Percentiles rank a stretch among this genome's conserved stretches.
phyloP scores from a whole-genome alignment of 495 filamentous ascomycete species.

The Aspergillus funiculosus region DNA sequence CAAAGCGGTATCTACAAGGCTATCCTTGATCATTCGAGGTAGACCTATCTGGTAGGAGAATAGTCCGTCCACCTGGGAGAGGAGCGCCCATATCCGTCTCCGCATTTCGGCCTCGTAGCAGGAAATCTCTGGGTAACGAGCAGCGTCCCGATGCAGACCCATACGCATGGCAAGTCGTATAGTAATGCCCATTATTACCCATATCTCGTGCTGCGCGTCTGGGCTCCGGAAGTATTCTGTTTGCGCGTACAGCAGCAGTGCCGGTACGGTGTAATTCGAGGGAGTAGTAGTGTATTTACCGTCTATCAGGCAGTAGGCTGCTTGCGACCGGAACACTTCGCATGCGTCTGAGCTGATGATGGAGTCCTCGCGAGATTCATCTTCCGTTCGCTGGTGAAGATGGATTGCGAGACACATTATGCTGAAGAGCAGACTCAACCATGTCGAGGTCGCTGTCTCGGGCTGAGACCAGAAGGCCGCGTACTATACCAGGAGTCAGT shows the following conservation, averaged over 20 bases:
- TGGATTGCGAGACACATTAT: conserved; percentile 6
- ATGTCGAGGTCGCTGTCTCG: background rate
- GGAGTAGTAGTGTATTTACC: conserved; percentile 2
- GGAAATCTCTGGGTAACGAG: background rate
- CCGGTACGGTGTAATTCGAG: conserved; percentile 7
- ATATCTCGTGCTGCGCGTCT: conserved; percentile 5
- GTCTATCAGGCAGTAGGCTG: conserved; percentile 6
- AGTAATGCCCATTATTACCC: conserved; percentile 2
- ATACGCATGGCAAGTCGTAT: conserved; percentile 2
- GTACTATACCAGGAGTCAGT: background rate
- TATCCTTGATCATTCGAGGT: conserved; percentile 2
- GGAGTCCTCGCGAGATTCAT: background rate
- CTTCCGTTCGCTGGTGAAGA: background rate
- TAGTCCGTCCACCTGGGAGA: conserved; percentile 1
- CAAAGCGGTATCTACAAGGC: background rate
- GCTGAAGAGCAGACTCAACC: conserved; percentile 6
- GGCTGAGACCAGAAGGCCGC: background rate
- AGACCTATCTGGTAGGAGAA: conserved; percentile 2
- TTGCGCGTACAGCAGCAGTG: conserved; percentile 1
- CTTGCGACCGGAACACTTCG: background rate
- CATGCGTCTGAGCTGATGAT: background rate
- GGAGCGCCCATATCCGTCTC: conserved; percentile 5
- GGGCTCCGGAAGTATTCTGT: conserved; percentile 8
- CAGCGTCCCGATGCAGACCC: conserved; percentile 5
- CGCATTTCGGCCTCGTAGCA: conserved; percentile 10